phyloP scores from a whole-genome alignment of 1,139 yeast genomes.

The Suhomyces panamericanus region DNA sequence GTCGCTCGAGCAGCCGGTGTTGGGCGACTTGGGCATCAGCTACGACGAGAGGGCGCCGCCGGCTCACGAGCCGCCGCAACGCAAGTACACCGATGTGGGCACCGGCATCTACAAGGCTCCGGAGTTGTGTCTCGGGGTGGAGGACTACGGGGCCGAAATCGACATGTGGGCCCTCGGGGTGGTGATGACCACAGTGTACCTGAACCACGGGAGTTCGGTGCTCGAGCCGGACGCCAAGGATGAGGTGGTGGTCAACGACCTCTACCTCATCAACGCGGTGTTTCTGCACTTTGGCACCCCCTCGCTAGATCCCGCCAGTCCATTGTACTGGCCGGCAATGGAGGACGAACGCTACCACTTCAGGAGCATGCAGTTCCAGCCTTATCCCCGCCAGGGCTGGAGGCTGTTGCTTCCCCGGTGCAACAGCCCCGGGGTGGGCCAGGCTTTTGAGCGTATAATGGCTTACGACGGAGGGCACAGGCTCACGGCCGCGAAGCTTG shows the following conservation, averaged over 20 bases:
- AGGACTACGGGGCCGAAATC: slow-evolving; percentile 57
- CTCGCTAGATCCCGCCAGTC: slow-evolving; percentile 22
- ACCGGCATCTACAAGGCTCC: slow-evolving; percentile 84
- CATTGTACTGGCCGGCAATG: slow-evolving; percentile 40
- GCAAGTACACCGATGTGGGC: slow-evolving; percentile 69
- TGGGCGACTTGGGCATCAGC: slow-evolving; percentile 83
- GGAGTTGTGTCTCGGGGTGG: slow-evolving; percentile 72
- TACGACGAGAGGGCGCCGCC: slow-evolving; percentile 32
- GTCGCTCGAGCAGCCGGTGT: slow-evolving; percentile 38
- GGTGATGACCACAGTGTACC: slow-evolving; percentile 59
- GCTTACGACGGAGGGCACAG: slow-evolving; percentile 22
- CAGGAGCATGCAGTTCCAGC: slow-evolving; percentile 28
- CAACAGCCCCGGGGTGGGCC: slow-evolving; percentile 15
- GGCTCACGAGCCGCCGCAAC: slow-evolving; percentile 45
- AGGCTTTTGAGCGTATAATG: slow-evolving; percentile 27
- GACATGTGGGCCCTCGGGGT: slow-evolving; percentile 87
- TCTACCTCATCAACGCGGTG: slow-evolving; percentile 62
- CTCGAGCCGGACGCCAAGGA: slow-evolving; percentile 31
- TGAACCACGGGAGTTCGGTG: slow-evolving; percentile 44
- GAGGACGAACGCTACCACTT: slow-evolving; percentile 34
- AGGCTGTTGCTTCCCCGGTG: slow-evolving; percentile 31
- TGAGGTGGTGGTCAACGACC: slow-evolving; percentile 53
- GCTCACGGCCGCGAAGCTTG: slow-evolving; percentile 3
- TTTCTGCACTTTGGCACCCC: slow-evolving; percentile 74
- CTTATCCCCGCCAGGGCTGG: slow-evolving; percentile 18